Base-by-base conservation (phyloP, 2,329 filamentous ascomycete genomes). In the Cercospora sesami region DNA sequence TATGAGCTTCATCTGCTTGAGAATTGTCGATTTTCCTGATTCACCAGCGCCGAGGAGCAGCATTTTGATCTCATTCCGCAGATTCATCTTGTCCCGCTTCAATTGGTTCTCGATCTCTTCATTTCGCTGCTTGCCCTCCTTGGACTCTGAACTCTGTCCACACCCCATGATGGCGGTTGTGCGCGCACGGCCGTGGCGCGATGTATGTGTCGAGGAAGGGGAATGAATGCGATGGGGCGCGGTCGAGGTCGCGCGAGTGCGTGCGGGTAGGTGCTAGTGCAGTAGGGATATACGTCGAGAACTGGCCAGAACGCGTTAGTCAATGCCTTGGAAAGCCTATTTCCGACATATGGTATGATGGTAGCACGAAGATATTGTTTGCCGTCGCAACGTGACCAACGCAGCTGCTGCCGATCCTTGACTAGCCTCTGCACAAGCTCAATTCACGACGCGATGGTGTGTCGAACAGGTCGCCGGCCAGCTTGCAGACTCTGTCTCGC, bases 41-140 rank as follows among this genome's bases (percentile, higher is more conserved):
- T 99, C 95, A 90, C 95, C 94, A 83, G 95, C 95, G 86, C 95
- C 95, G 78, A 99, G 90, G 78, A 99, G 88, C 77, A 99, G 86
- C 95, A 99, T 98, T 89, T 99, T 99, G 86, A 99, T 99, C 84
- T 99, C 95, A 77, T 99, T 99, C 78, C 94, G 91, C 85, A 97
- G 94, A 86, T 96, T 91, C 92, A 98, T 92, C 84, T 96, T 96
- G 80, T 99, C 95, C 81, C 93, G 89, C 89, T 97, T 98, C 80
- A 98, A 86, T 86, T 98, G 94, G 82, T 97, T 98, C 85, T 99
- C 95, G 79, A 99, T 99, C 89, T 98, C 94, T 87, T 99, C 95
- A 81, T 99, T 98, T 77, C 95, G 91, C 86, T 93, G 92, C 92
- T 97, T 98, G 85, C 95, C 94, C 93, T 98, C 95, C 91, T 97